Conservation (phyloP, 2,329 filamentous ascomycete genomes). For the Clathrospora elynae region DNA sequence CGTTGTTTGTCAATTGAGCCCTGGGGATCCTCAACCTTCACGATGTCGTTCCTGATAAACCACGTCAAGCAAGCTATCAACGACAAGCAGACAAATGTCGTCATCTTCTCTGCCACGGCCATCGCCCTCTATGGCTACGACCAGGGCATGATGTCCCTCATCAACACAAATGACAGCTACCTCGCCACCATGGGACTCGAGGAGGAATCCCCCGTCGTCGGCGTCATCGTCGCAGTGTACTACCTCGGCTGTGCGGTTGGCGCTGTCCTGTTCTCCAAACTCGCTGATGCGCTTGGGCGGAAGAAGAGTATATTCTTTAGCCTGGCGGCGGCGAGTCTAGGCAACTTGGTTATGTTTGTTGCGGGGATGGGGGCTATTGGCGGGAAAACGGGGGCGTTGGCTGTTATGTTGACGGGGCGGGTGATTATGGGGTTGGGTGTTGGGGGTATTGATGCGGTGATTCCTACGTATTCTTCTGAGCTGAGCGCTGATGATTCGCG, state of each 20-base stretch:
- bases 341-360: conserved; percentile 66
- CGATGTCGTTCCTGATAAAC: conserved; percentile 10
- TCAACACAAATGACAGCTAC: conserved; percentile 62
- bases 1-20: neutral
- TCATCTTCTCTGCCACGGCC: conserved; percentile 59
- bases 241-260: conserved; percentile 66
- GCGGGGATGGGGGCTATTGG: conserved; percentile 56
- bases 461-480: conserved; percentile 65
- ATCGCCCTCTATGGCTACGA: conserved; percentile 61
- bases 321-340: conserved; percentile 59
- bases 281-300: conserved; percentile 60
- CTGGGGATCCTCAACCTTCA: neutral
- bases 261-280: conserved; percentile 61
- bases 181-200: conserved; percentile 62
- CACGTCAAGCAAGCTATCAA: conserved; percentile 24
- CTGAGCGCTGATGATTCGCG: conserved; percentile 61
- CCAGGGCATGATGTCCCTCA: conserved; percentile 58
- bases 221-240: conserved; percentile 65
- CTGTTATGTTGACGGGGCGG: conserved; percentile 57
- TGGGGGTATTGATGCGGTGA: conserved; percentile 65
- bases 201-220: conserved; percentile 58
- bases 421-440: conserved; percentile 63
- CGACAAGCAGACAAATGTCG: conserved; percentile 55
- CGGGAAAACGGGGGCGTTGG: conserved; percentile 45
- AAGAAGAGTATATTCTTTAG: conserved; percentile 63